A percentile compares a stretch with the other conserved stretches of the same genome.
Evolutionary conservation across 2,329 filamentous ascomycete genomes (phyloP).

Genomic region (Ceratocystis eucalypticola): DNA sequence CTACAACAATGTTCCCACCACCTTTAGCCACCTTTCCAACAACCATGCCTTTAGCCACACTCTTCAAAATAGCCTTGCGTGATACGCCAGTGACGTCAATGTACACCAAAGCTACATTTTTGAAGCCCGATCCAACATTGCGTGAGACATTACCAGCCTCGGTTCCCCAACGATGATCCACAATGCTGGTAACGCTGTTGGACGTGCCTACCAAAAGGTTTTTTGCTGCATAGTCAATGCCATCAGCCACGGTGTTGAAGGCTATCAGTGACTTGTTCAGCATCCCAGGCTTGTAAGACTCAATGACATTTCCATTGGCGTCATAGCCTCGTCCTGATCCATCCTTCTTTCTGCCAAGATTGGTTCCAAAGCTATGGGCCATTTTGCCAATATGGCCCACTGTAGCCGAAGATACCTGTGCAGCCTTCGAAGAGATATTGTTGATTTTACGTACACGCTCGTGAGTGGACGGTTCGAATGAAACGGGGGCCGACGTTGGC

Average conservation of each 20-base stretch:
- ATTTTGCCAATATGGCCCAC: slow-evolving; percentile 71
- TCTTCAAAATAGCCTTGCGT: slow-evolving; percentile 77
- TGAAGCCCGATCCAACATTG: slow-evolving; percentile 70
- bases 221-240: slow-evolving; percentile 75
- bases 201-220: slow-evolving; percentile 62
- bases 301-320: slow-evolving; percentile 51
- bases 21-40: slow-evolving; percentile 65
- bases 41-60: slow-evolving; percentile 92
- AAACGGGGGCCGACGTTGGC: slow-evolving; percentile 66
- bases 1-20: slow-evolving; percentile 60
- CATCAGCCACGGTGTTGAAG: slow-evolving; percentile 86
- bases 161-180: slow-evolving; percentile 75
- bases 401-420: slow-evolving; percentile 68
- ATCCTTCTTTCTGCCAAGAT: slow-evolving; percentile 43
- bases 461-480: slow-evolving; percentile 76
- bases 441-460: slow-evolving; percentile 78
- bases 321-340: slow-evolving; percentile 48
- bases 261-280: slow-evolving; percentile 95
- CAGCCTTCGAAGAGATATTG: slow-evolving; percentile 67
- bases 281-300: slow-evolving; percentile 71
- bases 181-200: slow-evolving; percentile 68
- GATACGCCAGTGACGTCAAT: slow-evolving; percentile 93
- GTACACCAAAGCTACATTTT: slow-evolving; percentile 94
- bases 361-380: slow-evolving; percentile 81
- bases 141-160: slow-evolving; percentile 71